These are phyloP conservation scores for Coleophoma crateriformis DNA, from an alignment of 2,329 filamentous ascomycete genomes.

Conservation along the genomic window DNA sequence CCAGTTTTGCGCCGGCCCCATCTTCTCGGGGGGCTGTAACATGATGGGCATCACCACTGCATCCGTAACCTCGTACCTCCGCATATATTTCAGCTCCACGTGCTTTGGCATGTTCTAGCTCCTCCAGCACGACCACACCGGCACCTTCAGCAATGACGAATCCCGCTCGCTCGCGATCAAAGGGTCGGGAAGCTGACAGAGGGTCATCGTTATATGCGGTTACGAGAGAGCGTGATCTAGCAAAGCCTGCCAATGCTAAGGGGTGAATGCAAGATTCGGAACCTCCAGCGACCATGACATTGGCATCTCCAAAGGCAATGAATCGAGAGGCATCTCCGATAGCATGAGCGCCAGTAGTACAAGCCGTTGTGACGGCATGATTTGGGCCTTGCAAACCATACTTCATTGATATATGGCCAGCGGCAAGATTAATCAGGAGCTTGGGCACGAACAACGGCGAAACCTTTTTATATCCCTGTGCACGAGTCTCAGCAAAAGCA, in stretches of 20 bases:
- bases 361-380: constrained; percentile 88
- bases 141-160: constrained; percentile 95
- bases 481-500: constrained; percentile 14
- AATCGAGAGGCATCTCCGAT: constrained; percentile 92
- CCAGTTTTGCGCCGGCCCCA: constrained; percentile 72
- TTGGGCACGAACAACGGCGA: constrained; percentile 91
- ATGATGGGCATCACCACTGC: constrained; percentile 86
- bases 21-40: constrained; percentile 86
- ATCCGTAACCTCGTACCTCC: constrained; percentile 83
- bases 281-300: constrained; percentile 95
- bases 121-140: constrained; percentile 82
- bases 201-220: constrained; percentile 75
- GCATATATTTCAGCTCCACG: constrained; percentile 82
- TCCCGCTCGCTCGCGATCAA: constrained; percentile 72
- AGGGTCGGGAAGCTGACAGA: constrained; percentile 71
- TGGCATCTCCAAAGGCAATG: constrained; percentile 83
- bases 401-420: constrained; percentile 91
- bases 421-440: constrained; percentile 89
- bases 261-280: constrained; percentile 95
- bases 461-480: constrained; percentile 83
- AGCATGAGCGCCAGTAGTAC: constrained; percentile 91
- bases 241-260: constrained; percentile 86
- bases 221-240: constrained; percentile 77
- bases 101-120: constrained; percentile 77
- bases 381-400: constrained; percentile 88